Evolutionary conservation across 495 filamentous ascomycete genomes (phyloP).

Genomic region (Apodospora peruviana): DNA sequence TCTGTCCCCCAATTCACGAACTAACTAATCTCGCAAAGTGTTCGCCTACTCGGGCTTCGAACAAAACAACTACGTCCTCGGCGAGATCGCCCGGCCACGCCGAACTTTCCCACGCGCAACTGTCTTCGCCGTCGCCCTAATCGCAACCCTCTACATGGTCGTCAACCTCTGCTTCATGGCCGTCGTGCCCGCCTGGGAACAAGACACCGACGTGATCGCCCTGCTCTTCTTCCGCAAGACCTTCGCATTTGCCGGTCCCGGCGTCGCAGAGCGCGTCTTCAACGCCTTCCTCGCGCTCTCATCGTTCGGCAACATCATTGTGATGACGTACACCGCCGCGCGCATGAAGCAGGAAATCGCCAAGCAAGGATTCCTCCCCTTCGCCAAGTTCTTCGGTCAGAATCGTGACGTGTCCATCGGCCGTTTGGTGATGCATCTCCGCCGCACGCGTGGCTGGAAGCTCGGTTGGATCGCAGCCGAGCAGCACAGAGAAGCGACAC

Average conservation of each 20-base stretch:
- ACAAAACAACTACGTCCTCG: slow-evolving; percentile 41
- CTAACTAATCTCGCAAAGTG: slow-evolving; percentile 4
- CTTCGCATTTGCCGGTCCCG: slow-evolving; percentile 8
- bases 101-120: slow-evolving; percentile 33
- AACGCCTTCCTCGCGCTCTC: slow-evolving; percentile 24
- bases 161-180: slow-evolving; percentile 41
- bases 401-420: slow-evolving; percentile 30
- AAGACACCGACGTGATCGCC: slow-evolving; percentile 10
- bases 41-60: slow-evolving; percentile 37
- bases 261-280: slow-evolving; percentile 11
- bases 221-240: slow-evolving; percentile 16
- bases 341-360: slow-evolving; percentile 51
- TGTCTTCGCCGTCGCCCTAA: slow-evolving; percentile 23
- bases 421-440: slow-evolving; percentile 12
- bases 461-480: slow-evolving; percentile 2
- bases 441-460: not conserved
- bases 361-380: slow-evolving; percentile 48
- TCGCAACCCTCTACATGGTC: slow-evolving; percentile 34
- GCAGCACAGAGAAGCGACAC: slow-evolving; percentile 30
- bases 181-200: slow-evolving; percentile 17
- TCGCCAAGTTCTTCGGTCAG: slow-evolving; percentile 37
- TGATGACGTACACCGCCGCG: slow-evolving; percentile 47
- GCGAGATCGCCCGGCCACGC: slow-evolving; percentile 39
- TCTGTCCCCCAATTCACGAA: not conserved
- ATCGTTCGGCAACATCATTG: slow-evolving; percentile 25